These are phyloP conservation scores for Monosporascus sp. DNA, from an alignment of 2,329 filamentous ascomycete genomes.

Conservation along the genomic window DNA sequence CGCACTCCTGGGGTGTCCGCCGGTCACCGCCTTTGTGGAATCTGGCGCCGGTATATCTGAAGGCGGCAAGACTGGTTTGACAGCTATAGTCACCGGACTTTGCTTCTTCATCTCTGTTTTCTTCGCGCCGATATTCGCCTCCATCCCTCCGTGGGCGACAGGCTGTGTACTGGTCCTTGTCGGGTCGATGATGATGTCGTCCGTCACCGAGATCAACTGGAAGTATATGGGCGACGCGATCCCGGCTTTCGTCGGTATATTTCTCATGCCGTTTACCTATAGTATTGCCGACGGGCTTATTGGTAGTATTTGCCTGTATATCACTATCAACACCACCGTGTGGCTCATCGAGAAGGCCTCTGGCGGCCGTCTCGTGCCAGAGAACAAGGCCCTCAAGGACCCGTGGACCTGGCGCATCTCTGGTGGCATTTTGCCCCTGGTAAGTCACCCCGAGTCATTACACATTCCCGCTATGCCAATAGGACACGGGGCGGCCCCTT, in stretches of 20 bases:
- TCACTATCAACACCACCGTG: conserved; percentile 65
- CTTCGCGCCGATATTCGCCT: conserved; percentile 86
- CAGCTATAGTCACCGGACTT: conserved; percentile 69
- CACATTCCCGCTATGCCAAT: not conserved
- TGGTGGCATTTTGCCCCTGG: conserved; percentile 66
- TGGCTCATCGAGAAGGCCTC: conserved; percentile 63
- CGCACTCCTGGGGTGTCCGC: conserved; percentile 69
- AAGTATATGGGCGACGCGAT: conserved; percentile 76
- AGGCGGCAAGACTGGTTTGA: conserved; percentile 80
- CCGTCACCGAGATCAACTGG: conserved; percentile 85
- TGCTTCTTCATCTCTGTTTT: conserved; percentile 86
- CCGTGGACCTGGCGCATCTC: conserved; percentile 74
- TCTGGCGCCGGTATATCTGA: conserved; percentile 88
- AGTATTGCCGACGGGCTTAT: conserved; percentile 84
- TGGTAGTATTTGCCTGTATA: conserved; percentile 71
- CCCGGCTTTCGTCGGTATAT: conserved; percentile 78
- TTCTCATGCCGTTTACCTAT: conserved; percentile 86
- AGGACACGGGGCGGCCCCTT: too few species aligned
- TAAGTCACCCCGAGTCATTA: not conserved
- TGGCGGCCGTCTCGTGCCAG: conserved; percentile 65
- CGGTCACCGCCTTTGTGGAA: conserved; percentile 83
- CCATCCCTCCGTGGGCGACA: conserved; percentile 84
- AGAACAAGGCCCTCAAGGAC: conserved; percentile 72
- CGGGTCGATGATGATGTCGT: conserved; percentile 78
- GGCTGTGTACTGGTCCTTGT: conserved; percentile 84